Evolutionary conservation across 768 basidiomycete genomes (phyloP).

Genomic region (Jaapia argillacea): DNA sequence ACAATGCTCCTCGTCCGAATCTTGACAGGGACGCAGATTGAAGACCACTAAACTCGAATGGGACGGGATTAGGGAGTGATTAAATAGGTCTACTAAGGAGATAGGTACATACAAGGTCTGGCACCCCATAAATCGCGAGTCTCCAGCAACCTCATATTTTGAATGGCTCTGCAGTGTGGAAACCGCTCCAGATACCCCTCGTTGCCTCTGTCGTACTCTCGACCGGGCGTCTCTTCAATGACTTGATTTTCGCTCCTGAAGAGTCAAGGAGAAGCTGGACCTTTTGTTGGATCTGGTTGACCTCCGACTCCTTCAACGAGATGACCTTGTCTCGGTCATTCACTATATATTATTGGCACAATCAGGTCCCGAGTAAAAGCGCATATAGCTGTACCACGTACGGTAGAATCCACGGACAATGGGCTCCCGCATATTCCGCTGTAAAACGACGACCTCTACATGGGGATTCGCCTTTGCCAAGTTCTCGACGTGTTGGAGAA

Average conservation of each 20-base stretch:
- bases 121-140: background rate
- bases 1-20: too few species aligned
- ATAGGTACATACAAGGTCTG: too few species aligned
- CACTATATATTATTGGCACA: conserved; percentile 36
- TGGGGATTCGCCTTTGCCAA: conserved; percentile 70
- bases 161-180: conserved; percentile 70
- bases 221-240: conserved; percentile 62
- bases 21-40: too few species aligned
- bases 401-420: conserved; percentile 80
- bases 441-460: conserved; percentile 76
- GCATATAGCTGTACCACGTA: conserved; percentile 22
- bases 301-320: conserved; percentile 65
- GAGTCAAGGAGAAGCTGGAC: conserved; percentile 78
- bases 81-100: too few species aligned
- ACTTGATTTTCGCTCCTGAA: conserved; percentile 78
- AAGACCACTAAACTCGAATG: too few species aligned
- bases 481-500: conserved; percentile 49
- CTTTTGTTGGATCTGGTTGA: conserved; percentile 66
- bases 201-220: conserved; percentile 73
- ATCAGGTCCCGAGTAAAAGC: conserved; percentile 1
- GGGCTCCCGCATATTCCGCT: conserved; percentile 67
- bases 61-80: too few species aligned
- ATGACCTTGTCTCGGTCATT: conserved; percentile 88
- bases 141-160: conserved; percentile 24
- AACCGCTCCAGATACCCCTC: conserved; percentile 84